Base-by-base conservation (phyloP, 176 grass and related monocot genomes). In the Miscanthus lutarioriparius region DNA sequence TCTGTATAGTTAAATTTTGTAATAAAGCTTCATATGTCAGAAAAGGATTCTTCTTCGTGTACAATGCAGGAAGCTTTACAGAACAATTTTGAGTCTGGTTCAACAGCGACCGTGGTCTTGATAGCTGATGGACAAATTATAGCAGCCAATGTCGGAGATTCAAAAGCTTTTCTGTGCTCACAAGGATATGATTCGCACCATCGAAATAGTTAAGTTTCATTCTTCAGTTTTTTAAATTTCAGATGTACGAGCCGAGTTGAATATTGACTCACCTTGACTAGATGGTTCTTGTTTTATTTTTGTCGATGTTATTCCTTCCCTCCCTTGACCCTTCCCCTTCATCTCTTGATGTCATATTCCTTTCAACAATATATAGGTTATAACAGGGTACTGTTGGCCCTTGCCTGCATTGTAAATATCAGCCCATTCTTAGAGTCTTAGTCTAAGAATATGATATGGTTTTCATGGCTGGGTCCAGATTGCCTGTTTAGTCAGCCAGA, bases 151-250 rank as follows among this genome's bases (percentile, higher is more conserved):
- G 82, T 98, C 22, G 96, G 96, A 81, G 96, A 98, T 64, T 95
- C 96, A 43, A 98, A 95, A 85, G 93, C 91, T 56, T 88, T 98
- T 87, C 90, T 95, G 70, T 98, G 96, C 84, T 89, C 96, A 78
- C 74, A 94, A 90, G 86, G 80, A 53, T 76, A 84, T 32, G 43
- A 43, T 58, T 23, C 5, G 14, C 69, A 87, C 70, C 74, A 23
- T 68, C 51, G 25, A 78, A 90, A 89, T 74, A 89, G 92, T 94
- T 74, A 67, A n/a, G 75, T 36, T 86, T 90, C 61, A 82, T 82
- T 83, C 70, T 79, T 83, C 47, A 68, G 23, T 47, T 68, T 72
- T 74, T 75, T 45, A 47, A 75, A 58, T 47, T 64, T 75, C 73
- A 47, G 59, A 58, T 68, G n/a, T 68, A 84, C 44, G 54, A 56